These are phyloP conservation scores for Penicillium janthinellum DNA, from an alignment of 2,329 filamentous ascomycete species.

Conservation along the genomic window DNA sequence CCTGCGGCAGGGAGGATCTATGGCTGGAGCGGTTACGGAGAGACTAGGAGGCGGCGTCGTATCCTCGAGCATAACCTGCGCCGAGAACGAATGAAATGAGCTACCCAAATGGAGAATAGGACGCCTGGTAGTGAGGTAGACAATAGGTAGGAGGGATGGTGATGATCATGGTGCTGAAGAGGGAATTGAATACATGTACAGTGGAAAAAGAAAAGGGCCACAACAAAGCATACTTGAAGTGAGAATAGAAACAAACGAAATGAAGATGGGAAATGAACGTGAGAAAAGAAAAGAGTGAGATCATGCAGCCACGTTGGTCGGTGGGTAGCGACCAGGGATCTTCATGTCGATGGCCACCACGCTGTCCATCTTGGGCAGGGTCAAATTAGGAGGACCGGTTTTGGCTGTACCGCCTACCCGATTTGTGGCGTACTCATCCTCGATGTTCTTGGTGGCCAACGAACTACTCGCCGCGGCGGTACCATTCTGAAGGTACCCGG, in stretches of 20 bases:
- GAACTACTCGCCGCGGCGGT: constrained; percentile 13
- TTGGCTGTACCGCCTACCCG: constrained; percentile 4
- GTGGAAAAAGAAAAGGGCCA: neutral
- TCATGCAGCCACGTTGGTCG: constrained; percentile 34
- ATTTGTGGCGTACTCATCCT: constrained; percentile 13
- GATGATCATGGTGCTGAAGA: neutral
- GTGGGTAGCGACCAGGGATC: constrained; percentile 42
- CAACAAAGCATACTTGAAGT: constrained; percentile 2
- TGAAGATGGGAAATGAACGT: constrained; percentile 9
- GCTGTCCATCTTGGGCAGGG: constrained; percentile 30
- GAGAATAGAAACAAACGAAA: constrained; percentile 4
- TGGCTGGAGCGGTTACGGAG: constrained; percentile 3
- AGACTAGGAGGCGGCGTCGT: constrained; percentile 2
- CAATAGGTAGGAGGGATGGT: neutral
- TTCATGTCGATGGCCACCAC: constrained; percentile 36
- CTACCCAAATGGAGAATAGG: constrained; percentile 21
- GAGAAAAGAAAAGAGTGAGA: constrained; percentile 5
- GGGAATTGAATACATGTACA: constrained; percentile 19
- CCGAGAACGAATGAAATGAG: constrained; percentile 10
- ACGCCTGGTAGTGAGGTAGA: constrained; percentile 11
- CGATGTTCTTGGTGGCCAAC: constrained; percentile 11
- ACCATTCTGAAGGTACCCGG: constrained; percentile 7
- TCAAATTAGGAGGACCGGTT: constrained; percentile 9
- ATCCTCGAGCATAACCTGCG: neutral
- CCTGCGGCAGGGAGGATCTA: constrained; percentile 12